phyloP scores from a whole-genome alignment of 768 basidiomycete genomes.

The Inosperma sp. region DNA sequence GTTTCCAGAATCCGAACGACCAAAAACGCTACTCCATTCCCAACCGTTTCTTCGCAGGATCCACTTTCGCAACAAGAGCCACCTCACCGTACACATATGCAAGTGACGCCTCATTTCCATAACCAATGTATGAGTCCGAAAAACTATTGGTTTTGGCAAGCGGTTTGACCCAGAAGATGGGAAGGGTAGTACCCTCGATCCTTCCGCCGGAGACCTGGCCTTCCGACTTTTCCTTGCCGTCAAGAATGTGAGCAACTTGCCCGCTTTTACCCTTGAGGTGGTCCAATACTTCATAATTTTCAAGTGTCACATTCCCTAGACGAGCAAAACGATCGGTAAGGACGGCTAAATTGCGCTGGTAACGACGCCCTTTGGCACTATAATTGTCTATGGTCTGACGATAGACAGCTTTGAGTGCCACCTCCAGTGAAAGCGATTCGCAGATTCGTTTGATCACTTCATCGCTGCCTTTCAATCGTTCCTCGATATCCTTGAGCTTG shows the following conservation, averaged over 20 bases:
- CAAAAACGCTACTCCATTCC: not conserved
- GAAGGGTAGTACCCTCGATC: not conserved
- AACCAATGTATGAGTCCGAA: slow-evolving; percentile 13
- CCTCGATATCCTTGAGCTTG: not conserved
- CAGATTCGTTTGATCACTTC: slow-evolving; percentile 8
- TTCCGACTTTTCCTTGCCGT: not conserved
- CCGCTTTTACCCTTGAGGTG: not conserved
- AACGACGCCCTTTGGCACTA: not conserved
- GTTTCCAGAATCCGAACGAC: too few species aligned
- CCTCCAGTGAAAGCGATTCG: not conserved
- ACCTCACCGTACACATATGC: slow-evolving; percentile 21
- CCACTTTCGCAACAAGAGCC: slow-evolving; percentile 18
- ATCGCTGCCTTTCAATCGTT: slow-evolving; percentile 12
- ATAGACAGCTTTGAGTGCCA: slow-evolving; percentile 9
- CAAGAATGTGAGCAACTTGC: not conserved
- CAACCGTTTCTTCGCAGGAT: not conserved
- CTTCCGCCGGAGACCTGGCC: not conserved
- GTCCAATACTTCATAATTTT: not conserved
- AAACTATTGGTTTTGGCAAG: not conserved
- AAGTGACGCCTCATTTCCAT: slow-evolving; percentile 24
- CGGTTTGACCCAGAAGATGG: slow-evolving; percentile 8
- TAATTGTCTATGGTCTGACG: not conserved
- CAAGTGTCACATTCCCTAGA: not conserved
- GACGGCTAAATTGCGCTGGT: not conserved
- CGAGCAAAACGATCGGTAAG: not conserved